Conservation (phyloP, 2,329 filamentous ascomycete genomes). For the Cytospora piceicola region DNA sequence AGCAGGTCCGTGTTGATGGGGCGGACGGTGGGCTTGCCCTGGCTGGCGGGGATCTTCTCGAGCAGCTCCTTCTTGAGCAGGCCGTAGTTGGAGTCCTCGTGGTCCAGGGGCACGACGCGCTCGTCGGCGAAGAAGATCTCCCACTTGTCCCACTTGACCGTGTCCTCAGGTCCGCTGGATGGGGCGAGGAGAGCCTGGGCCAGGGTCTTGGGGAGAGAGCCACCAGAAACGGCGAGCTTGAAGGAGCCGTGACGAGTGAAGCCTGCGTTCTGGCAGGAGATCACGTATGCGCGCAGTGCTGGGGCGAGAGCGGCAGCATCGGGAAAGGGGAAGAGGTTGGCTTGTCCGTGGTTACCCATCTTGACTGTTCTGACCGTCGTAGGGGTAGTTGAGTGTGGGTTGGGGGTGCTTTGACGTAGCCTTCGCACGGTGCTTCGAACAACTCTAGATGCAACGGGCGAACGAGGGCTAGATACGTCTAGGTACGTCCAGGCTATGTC, state of each 20-base stretch:
- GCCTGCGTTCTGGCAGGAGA: slow-evolving; percentile 79
- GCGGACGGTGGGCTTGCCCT: slow-evolving; percentile 73
- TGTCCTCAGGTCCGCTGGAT: slow-evolving; percentile 58
- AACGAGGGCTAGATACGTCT: slow-evolving; percentile 1
- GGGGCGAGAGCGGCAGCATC: slow-evolving; percentile 70
- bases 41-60: slow-evolving; percentile 76
- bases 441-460: not conserved
- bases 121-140: slow-evolving; percentile 99
- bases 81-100: slow-evolving; percentile 92
- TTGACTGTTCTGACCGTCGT: slow-evolving; percentile 42
- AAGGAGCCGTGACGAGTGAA: slow-evolving; percentile 81
- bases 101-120: slow-evolving; percentile 87
- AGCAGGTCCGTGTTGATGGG: slow-evolving; percentile 70
- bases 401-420: not conserved
- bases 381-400: slow-evolving; percentile 2
- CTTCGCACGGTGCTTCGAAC: not conserved
- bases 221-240: slow-evolving; percentile 91
- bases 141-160: slow-evolving; percentile 82
- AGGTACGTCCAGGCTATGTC: not conserved
- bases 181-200: slow-evolving; percentile 77
- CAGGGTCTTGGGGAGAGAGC: slow-evolving; percentile 86
- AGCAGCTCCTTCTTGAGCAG: slow-evolving; percentile 86
- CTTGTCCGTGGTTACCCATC: slow-evolving; percentile 57
- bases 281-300: slow-evolving; percentile 79
- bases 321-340: slow-evolving; percentile 81